These are phyloP conservation scores for Xylaria nigripes DNA, from an alignment of 495 filamentous ascomycete species.

Conservation along the genomic window DNA sequence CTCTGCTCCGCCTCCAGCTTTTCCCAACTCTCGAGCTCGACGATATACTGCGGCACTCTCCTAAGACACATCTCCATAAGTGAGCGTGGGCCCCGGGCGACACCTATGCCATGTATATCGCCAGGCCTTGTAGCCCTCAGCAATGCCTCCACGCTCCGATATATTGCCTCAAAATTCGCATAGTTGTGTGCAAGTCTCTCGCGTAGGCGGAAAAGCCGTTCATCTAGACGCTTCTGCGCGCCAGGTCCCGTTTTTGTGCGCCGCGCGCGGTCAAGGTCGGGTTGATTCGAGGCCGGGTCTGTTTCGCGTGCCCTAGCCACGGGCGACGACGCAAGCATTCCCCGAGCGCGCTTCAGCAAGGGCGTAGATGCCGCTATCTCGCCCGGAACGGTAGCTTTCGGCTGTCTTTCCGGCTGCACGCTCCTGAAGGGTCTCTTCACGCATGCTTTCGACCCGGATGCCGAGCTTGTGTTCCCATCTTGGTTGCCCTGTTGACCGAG, in stretches of 20 bases:
- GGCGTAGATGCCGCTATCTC: conserved; percentile 23
- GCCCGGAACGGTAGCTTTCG: conserved; percentile 7
- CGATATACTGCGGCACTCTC: conserved; percentile 56
- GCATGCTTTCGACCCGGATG: neutral
- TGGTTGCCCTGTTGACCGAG: neutral
- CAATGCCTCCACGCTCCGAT: conserved; percentile 40
- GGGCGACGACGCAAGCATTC: conserved; percentile 13
- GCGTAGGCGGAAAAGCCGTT: conserved; percentile 16
- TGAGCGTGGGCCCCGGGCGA: conserved; percentile 36
- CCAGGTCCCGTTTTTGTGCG: conserved; percentile 3
- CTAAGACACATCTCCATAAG: conserved; percentile 59
- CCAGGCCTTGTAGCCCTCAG: conserved; percentile 34
- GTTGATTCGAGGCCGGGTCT: neutral
- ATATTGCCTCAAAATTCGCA: conserved; percentile 32
- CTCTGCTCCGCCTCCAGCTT: conserved; percentile 43
- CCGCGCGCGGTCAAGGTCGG: conserved; percentile 1
- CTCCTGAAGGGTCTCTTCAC: conserved; percentile 8
- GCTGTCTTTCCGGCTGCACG: neutral
- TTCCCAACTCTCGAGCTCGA: conserved; percentile 48
- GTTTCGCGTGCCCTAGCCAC: neutral
- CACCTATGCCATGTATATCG: conserved; percentile 13
- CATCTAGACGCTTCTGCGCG: conserved; percentile 15
- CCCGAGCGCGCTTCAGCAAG: conserved; percentile 20
- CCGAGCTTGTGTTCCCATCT: conserved; percentile 1
- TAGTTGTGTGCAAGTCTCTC: conserved; percentile 10